Conservation (phyloP, 805 yeast species). For the Nakazawaea ishiwadae region DNA sequence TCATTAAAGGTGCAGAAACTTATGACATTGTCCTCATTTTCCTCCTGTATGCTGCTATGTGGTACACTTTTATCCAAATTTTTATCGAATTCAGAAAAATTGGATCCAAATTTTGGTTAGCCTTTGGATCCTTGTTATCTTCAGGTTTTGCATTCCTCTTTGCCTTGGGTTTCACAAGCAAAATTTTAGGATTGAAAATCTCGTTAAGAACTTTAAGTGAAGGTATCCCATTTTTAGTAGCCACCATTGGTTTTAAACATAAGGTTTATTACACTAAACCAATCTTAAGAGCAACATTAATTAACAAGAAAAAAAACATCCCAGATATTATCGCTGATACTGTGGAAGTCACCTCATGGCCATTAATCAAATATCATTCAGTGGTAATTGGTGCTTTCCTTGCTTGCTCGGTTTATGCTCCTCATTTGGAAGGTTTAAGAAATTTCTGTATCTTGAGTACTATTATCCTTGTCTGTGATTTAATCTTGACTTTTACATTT, state of each 20-base stretch:
- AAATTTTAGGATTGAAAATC: constrained; percentile 52
- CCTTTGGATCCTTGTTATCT: constrained; percentile 69
- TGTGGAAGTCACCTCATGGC: constrained; percentile 33
- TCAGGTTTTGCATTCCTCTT: constrained; percentile 80
- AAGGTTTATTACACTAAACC: constrained; percentile 68
- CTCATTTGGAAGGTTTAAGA: constrained; percentile 64
- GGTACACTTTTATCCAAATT: constrained; percentile 71
- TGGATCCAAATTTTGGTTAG: constrained; percentile 88
- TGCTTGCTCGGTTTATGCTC: constrained; percentile 61
- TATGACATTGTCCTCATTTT: constrained; percentile 79
- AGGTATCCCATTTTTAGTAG: constrained; percentile 90
- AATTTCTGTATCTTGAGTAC: constrained; percentile 78
- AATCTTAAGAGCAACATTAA: constrained; percentile 38
- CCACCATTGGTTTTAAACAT: constrained; percentile 87
- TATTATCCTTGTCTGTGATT: constrained; percentile 65
- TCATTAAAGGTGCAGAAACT: constrained; percentile 70
- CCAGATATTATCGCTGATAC: constrained; percentile 26
- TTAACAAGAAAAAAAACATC: constrained; percentile 22
- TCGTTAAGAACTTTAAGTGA: constrained; percentile 76
- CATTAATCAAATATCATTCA: constrained; percentile 69
- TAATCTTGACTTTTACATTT: constrained; percentile 71
- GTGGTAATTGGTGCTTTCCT: constrained; percentile 68
- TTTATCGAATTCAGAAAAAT: constrained; percentile 69
- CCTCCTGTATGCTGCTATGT: constrained; percentile 82
- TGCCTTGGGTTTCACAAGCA: constrained; percentile 63